These are phyloP conservation scores for Papiliotrema terrestris DNA, from an alignment of 1,284 basidiomycete genomes.

Conservation along the genomic window DNA sequence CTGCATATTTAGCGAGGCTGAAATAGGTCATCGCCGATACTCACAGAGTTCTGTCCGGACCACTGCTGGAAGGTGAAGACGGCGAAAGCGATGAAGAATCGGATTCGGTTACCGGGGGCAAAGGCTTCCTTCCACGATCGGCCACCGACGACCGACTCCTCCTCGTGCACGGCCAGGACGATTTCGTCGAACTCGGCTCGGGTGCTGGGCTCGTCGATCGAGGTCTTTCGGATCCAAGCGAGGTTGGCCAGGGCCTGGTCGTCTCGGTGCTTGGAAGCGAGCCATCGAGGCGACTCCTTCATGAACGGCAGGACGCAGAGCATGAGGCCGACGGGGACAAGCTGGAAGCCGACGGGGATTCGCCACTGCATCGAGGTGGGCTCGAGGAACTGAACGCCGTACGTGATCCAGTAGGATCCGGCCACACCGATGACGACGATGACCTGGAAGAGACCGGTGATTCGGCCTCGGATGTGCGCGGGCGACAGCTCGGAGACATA, in stretches of 20 bases:
- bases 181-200: constrained; percentile 9
- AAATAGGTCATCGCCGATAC: not conserved
- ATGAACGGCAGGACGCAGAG: constrained; percentile 65
- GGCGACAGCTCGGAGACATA: constrained; percentile 75
- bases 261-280: constrained; percentile 49
- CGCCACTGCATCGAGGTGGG: constrained; percentile 38
- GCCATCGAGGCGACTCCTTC: constrained; percentile 33
- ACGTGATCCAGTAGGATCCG: constrained; percentile 28
- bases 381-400: constrained; percentile 30
- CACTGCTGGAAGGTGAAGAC: constrained; percentile 63
- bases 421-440: constrained; percentile 57
- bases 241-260: constrained; percentile 2
- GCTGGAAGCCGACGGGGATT: constrained; percentile 43
- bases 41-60: constrained; percentile 50
- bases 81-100: constrained; percentile 61
- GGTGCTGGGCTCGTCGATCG: not conserved
- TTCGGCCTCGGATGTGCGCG: constrained; percentile 63
- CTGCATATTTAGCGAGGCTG: constrained; percentile 29
- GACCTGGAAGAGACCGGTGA: constrained; percentile 62
- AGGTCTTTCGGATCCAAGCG: constrained; percentile 8
- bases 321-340: constrained; percentile 72
- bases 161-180: constrained; percentile 1
- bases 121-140: constrained; percentile 58
- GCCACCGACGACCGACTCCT: constrained; percentile 4
- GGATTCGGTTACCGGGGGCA: constrained; percentile 66